Base-by-base conservation (phyloP, 2,329 filamentous ascomycete genomes). In the Fusarium gaditjirri region DNA sequence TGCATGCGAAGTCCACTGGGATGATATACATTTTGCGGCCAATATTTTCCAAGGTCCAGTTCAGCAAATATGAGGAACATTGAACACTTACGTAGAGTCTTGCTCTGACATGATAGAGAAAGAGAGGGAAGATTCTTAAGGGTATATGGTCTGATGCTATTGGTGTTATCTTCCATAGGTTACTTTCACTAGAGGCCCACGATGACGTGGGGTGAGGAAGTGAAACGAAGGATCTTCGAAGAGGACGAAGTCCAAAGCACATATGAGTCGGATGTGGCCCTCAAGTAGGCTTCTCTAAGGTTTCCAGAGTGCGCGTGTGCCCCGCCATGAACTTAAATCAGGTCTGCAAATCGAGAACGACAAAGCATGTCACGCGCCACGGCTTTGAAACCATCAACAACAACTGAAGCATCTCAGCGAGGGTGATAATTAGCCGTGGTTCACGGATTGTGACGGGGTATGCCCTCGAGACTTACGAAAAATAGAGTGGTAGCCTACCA, bases 41-140 rank as follows among this genome's bases (percentile, higher is more conserved):
- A 29, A 17, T 6, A 12, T 12, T 4, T 8, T 12, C 5, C 14
- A 17, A 5, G 10, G 17, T 3, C 0, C 2, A 13, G 21, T 2
- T 5, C 2, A 49, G 46, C 2, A 23, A 49, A 19, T 23, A 23
- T 12, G n/a, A 23, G 5, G 7, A 47, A 17, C 4, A 10, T 3
- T 4, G 7, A 5, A 9, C 3, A 33, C 29, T 49, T 49, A 33
- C 29, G 13, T n/a, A 5, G 21, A 33, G 5, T 49, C 7, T 17
- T 33, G 21, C 2, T 23, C 16, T 8, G 47, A 52, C 47, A 52
- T 36, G 23, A 25, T 35, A 0, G 6, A 14, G 17, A 8, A 35
- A 3, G 12, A 25, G 17, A 8, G 36, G 11, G 5, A 21, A 17
- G 8, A 25, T 5, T 6, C n/a, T 25, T 5, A 12, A 8, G 31